phyloP scores from a whole-genome alignment of 78 protist species.

The Acrasis kona region DNA sequence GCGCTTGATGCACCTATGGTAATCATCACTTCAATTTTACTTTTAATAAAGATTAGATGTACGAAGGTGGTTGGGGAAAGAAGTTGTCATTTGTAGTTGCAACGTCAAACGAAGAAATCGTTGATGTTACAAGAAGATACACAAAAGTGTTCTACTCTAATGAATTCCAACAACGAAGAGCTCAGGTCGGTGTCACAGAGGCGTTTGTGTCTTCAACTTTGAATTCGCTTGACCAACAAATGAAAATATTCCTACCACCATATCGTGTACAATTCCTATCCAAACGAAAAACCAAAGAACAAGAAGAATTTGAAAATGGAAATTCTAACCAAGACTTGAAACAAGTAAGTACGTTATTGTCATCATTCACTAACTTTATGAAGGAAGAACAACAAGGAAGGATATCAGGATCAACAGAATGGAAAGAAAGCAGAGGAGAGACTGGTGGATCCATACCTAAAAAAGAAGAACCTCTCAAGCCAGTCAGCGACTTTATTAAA shows the following conservation, averaged over 20 bases:
- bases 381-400: background rate
- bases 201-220: background rate
- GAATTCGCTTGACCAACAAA: background rate
- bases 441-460: background rate
- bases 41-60: too few relatives aligned
- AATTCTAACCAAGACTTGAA: background rate
- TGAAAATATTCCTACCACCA: background rate
- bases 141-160: background rate
- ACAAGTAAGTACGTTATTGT: too few relatives aligned
- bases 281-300: background rate
- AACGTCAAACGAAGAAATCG: constrained; percentile 2
- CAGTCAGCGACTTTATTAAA: too few relatives aligned
- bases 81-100: constrained; percentile 66
- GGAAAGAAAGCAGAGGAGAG: background rate
- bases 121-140: constrained; percentile 36
- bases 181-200: background rate
- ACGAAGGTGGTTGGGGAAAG: constrained; percentile 82
- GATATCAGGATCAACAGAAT: background rate
- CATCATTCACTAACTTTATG: too few relatives aligned
- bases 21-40: too few relatives aligned
- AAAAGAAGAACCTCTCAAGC: too few relatives aligned
- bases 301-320: background rate
- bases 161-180: background rate
- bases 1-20: constrained; percentile 47
- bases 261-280: background rate